Evolutionary conservation across 768 basidiomycete species (phyloP).

Genomic region (Hydnum rufescens): DNA sequence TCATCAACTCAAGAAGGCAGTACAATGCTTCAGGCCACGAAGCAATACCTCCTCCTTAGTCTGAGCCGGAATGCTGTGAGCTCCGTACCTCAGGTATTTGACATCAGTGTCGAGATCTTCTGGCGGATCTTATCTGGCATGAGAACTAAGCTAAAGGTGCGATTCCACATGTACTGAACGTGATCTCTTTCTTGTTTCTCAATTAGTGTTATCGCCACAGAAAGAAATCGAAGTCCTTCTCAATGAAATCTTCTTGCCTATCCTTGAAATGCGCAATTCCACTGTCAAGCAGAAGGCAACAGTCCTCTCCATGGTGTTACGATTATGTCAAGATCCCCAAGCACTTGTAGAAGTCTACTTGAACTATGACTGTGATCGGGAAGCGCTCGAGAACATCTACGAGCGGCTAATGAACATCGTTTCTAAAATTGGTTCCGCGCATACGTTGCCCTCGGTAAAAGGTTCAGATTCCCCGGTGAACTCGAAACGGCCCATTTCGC

Average conservation of each 20-base stretch:
- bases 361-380: constrained; percentile 96
- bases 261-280: constrained; percentile 93
- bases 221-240: constrained; percentile 99
- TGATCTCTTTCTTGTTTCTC: background rate
- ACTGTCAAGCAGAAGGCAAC: constrained; percentile 89
- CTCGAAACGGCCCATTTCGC: constrained; percentile 17
- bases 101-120: constrained; percentile 95
- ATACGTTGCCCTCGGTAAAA: constrained; percentile 19
- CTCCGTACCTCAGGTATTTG: constrained; percentile 90
- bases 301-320: constrained; percentile 70
- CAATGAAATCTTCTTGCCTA: constrained; percentile 96
- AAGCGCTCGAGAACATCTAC: constrained; percentile 90
- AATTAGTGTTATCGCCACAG: constrained; percentile 22
- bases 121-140: constrained; percentile 90
- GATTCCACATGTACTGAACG: constrained; percentile 3
- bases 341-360: constrained; percentile 95
- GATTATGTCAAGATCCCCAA: constrained; percentile 89
- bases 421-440: constrained; percentile 65
- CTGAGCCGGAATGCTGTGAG: constrained; percentile 91
- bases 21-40: constrained; percentile 79
- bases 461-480: constrained; percentile 33
- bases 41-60: constrained; percentile 86
- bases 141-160: constrained; percentile 87
- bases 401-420: constrained; percentile 97
- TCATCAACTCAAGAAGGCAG: constrained; percentile 74